Percentiles rank a stretch among this genome's conserved stretches.
Evolutionary conservation across 768 basidiomycete genomes (phyloP).

Genomic region (Hericium alpestre): DNA sequence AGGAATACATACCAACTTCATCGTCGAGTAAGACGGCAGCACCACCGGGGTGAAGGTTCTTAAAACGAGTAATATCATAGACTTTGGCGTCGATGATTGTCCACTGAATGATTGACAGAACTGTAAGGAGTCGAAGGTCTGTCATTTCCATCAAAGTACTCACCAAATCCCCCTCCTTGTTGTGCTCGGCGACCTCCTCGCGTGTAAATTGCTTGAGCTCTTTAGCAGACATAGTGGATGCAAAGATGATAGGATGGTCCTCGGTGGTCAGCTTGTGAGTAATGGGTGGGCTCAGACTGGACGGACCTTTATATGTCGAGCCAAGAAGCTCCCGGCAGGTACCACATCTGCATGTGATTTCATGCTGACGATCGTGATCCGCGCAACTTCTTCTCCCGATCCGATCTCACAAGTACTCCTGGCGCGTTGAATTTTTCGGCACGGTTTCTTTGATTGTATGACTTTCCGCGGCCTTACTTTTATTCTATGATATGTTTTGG

Average conservation of each 20-base stretch:
- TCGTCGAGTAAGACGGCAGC: conserved; percentile 57
- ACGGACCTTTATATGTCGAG: background rate
- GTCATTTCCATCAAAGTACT: conserved; percentile 12
- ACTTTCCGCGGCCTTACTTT: no score
- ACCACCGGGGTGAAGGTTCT: conserved; percentile 77
- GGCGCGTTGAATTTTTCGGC: no score
- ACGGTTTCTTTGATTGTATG: no score
- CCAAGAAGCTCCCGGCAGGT: background rate
- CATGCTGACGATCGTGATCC: no score
- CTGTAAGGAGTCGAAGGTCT: no score
- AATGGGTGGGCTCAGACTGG: background rate
- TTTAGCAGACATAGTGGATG: conserved; percentile 16
- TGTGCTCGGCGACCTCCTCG: conserved; percentile 77
- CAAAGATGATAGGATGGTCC: background rate
- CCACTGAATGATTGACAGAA: conserved; percentile 39
- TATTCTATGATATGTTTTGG: no score
- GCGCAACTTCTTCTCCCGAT: background rate
- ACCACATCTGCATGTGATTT: no score
- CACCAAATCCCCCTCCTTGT: conserved; percentile 66
- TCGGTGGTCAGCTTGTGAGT: background rate
- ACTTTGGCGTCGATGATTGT: conserved; percentile 77
- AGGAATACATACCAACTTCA: conserved; percentile 49
- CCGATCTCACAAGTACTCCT: background rate
- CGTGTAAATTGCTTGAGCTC: conserved; percentile 39
- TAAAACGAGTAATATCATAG: conserved; percentile 74